A percentile compares a stretch with the other conserved stretches of the same genome.
Conservation (phyloP, 352 stramenopile genomes). For the Pythium phragmiticola region DNA sequence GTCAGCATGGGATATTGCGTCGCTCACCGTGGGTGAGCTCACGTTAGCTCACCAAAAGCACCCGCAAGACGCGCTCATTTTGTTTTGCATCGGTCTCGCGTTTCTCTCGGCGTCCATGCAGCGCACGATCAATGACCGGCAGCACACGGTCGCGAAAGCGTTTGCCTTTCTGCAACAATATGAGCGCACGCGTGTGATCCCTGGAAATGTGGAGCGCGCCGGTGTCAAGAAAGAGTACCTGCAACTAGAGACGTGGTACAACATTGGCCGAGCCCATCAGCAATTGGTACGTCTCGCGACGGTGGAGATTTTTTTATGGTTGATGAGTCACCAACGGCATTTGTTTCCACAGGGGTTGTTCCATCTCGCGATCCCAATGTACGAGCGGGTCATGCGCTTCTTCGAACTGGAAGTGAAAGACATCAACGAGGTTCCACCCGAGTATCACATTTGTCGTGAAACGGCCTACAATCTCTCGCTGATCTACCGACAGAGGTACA, state of each 20-base stretch:
- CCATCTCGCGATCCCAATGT: constrained; percentile 86
- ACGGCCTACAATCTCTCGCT: constrained; percentile 88
- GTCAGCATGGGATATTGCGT: constrained; percentile 83
- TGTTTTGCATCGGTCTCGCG: constrained; percentile 83
- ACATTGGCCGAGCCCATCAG: constrained; percentile 82
- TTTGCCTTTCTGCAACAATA: constrained; percentile 88
- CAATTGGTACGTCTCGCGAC: constrained; percentile 58
- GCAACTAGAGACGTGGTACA: constrained; percentile 84
- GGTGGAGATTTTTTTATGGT: not conserved
- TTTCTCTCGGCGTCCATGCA: constrained; percentile 86
- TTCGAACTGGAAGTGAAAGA: constrained; percentile 62
- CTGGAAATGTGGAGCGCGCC: constrained; percentile 33
- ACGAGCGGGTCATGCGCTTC: constrained; percentile 81
- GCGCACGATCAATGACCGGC: constrained; percentile 81
- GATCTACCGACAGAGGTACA: constrained; percentile 86
- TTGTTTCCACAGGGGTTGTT: constrained; percentile 59
- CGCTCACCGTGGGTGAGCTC: constrained; percentile 79
- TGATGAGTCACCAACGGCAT: not conserved
- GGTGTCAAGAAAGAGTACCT: constrained; percentile 63
- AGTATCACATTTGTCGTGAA: constrained; percentile 79
- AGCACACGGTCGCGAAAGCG: constrained; percentile 82
- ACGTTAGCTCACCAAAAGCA: constrained; percentile 81
- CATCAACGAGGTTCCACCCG: constrained; percentile 41
- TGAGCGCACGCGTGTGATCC: constrained; percentile 50
- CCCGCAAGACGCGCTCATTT: constrained; percentile 65